Base-by-base conservation (phyloP, 2,329 filamentous ascomycete genomes). In the Rosellinia necatrix region DNA sequence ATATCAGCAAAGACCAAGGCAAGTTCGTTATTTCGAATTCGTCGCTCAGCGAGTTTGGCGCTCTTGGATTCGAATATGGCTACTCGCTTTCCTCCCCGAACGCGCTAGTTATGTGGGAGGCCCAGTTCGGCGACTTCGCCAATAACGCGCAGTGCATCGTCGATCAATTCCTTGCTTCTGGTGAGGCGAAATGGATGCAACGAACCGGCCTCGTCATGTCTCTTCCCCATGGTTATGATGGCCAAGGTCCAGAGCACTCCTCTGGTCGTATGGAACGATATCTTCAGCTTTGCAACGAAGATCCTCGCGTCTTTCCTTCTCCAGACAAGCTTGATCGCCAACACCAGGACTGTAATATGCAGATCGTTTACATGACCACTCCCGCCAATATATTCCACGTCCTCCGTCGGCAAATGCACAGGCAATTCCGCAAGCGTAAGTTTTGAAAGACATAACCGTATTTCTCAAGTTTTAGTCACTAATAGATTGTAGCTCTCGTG, bases 341-440 rank as follows among this genome's bases (percentile, higher is more conserved):
- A 77, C 94, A 99, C 80, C 94, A 99, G 79, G 94, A 99, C 78
- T 96, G 92, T 83, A 99, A 99, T 80, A 96, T 99, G 87, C 94
- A 99, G 79, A 89, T 99, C 73, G 92, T 88, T 53, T 96, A 94
- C 81, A 92, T 96, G 86, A 99, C 94, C n/a, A 90, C 89, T 42
- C 94, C 94, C 24, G 84, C 93, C 64, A 99, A 99, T 77, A 76
- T 96, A 73, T 99, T 99, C 88, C 94, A 99, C 77, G 87, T 94
- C 65, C 84, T 99, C 62, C 90, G 94, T 73, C 87, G 94, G 76
- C 94, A 99, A 80, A 96, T 99, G 87, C 92, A 97, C 83, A 87
- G 94, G 70, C 93, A 99, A 74, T 99, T 99, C 89, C 87, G 94
- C 78, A 99, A 99, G 82, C 94, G 91, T 94, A 82, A 86, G 90